phyloP scores from a whole-genome alignment of 495 filamentous ascomycete genomes.

The Neurospora sp. region DNA sequence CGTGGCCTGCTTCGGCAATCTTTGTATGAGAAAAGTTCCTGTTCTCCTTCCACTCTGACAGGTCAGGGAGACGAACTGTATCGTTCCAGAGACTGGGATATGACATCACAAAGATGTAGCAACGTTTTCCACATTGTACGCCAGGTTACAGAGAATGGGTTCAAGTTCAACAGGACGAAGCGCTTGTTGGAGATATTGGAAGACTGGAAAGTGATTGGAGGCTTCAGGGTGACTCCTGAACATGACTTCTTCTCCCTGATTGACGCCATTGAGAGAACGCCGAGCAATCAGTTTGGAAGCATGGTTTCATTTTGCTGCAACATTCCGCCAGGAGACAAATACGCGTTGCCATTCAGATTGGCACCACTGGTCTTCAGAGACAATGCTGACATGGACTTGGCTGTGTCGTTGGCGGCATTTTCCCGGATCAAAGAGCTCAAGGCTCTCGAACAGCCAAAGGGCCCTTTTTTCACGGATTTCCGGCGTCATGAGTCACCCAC shows the following conservation, averaged over 20 bases:
- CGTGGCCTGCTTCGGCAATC: not conserved
- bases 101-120: not conserved
- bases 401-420: not conserved
- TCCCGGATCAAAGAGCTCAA: not conserved
- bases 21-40: not conserved
- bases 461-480: not conserved
- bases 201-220: not conserved
- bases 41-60: not conserved
- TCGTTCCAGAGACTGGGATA: not conserved
- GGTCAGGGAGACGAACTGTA: not conserved
- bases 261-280: not conserved
- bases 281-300: not conserved
- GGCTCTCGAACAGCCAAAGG: not conserved
- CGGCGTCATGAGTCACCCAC: not conserved
- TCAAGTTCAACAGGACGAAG: not conserved
- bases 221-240: not conserved
- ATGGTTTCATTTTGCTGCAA: not conserved
- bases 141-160: not conserved
- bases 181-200: not conserved
- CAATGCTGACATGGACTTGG: not conserved
- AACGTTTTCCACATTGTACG: not conserved
- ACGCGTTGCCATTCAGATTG: slow-evolving; percentile 1
- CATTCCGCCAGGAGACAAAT: not conserved
- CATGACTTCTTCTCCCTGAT: not conserved
- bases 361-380: not conserved